Base-by-base conservation (phyloP, 176 grass and related monocot genomes). In the Dactylis glomerata region DNA sequence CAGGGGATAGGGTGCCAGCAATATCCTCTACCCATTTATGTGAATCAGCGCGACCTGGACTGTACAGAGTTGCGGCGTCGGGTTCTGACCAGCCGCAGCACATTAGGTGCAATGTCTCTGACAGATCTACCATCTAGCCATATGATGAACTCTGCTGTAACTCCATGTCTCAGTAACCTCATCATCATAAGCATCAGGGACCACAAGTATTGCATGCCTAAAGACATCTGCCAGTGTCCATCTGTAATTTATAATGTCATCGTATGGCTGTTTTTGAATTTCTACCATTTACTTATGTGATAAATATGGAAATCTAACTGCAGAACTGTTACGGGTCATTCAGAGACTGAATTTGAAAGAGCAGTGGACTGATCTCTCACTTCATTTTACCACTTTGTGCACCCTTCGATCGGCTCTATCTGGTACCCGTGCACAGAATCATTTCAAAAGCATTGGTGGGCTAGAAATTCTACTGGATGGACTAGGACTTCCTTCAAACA, bases 391-490 rank as follows among this genome's bases (percentile, higher is more conserved):
- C 66, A 94, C 90, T 86, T 54, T 97, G 85, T 83, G 46, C 31
- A 89, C 92, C 83, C 84, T 97, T 52, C 88, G 88, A 83, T 87
- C 88, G 82, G 74, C 90, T 88, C 71, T 97, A 74, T 92, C 66
- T 84, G 88, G 91, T 71, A 86, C 87, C 42, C 84, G 75, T 41
- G 92, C 95, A 64, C 95, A 97, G 47, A 97, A 97, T 82, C 95
- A 97, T 97, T 91, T 97, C 82, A 97, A 86, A 94, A 97, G 90
- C 88, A 94, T 97, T 82, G 95, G 92, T 54, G 95, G 95, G 59
- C 81, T 97, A 59, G 92, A 97, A 89, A 89, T 97, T 87, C 63
- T 97, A 38, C 78, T 97, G 54, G 95, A 97, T 83, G 95, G 95
- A 52, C 82, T 94, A 59, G 95, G 95, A 83, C 81, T 94, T 81